Conservation (phyloP, 139 green algal species). For the Limnomonas spitsbergensis region DNA sequence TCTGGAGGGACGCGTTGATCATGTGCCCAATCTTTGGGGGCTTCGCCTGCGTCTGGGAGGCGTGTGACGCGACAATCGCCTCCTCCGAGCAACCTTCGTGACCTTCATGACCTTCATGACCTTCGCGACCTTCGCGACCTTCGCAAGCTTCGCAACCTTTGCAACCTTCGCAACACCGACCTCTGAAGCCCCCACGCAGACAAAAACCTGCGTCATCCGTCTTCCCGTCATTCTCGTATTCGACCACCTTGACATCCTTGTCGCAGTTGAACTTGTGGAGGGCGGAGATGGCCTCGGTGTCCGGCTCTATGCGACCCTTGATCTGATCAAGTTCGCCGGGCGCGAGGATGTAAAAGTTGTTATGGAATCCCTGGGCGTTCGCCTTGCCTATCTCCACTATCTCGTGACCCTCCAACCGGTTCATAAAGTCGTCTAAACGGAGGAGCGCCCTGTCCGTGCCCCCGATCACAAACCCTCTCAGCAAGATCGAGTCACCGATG, state of each 20-base stretch:
- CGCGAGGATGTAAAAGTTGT: slow-evolving; percentile 16
- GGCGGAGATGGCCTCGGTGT: neutral
- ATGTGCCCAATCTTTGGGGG: neutral
- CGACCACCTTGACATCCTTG: neutral
- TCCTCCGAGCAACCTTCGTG: no score
- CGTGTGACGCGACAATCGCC: no score
- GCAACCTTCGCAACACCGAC: no score
- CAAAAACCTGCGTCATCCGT: neutral
- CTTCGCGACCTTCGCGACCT: no score
- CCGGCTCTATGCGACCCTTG: neutral
- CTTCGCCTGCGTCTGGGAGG: no score
- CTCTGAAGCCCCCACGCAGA: no score
- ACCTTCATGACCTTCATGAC: no score
- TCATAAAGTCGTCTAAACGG: slow-evolving; percentile 3
- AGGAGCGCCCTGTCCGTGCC: neutral
- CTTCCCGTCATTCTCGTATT: neutral
- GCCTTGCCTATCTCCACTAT: neutral
- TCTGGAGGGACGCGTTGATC: neutral
- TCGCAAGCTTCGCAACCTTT: no score
- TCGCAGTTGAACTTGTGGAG: neutral
- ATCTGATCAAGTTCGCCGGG: neutral
- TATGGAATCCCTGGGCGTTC: slow-evolving; percentile 13
- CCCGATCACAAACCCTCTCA: neutral
- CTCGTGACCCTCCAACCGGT: slow-evolving; percentile 16
- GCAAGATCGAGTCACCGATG: slow-evolving; percentile 1